Evolutionary conservation across 2,329 filamentous ascomycete genomes (phyloP), one percentile per base, ranked within the genome.

Genomic region (Coccinonectria pachysandricola): DNA sequence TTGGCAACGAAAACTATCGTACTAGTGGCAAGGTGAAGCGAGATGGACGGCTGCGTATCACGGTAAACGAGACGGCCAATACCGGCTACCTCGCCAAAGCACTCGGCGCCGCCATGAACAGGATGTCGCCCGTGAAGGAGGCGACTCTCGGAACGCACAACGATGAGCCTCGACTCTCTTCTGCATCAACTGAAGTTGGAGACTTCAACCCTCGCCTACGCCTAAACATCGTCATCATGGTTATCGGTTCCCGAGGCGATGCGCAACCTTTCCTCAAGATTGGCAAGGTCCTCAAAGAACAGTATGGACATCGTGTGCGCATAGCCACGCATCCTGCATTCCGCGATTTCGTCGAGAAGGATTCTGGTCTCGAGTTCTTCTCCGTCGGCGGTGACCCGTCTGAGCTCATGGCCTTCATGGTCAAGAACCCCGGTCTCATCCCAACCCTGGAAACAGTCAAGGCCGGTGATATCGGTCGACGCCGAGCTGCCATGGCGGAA

Each of bases 331-430:
- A 88, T 44, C 79, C 80, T 2, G 74, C 74, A 0, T 88, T 88
- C 50, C 74, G 74, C 24, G 71, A 83, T 0, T 85, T 87, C 41
- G 71, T 88, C 2, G 68, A 83, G 42, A 66, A 77, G 24, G 78
- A 85, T 35, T 75, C 65, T 0, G 78, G 75, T 0, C 62, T 88
- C 1, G 82, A 88, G 41, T 88, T 88, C 56, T 88, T 87, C 53
- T 78, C 72, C 2, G 71, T 87, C 2, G 82, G 82, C 2, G 83
- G 83, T 2, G 76, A 88, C 41, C 83, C 83, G 2, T 73, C 77
- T 0, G 80, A 87, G 51, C 60, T 91, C 2, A 88, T 88, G 83
- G 77, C 79, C 0, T 88, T 86, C 50, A 88, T 91, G 83, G 80
- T 87, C 17, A 85, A 85, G 56, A 86, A 88, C 43, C 80, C 73